phyloP scores from a whole-genome alignment of 2,329 filamentous ascomycete species.

The Aspergillus brasiliensis region DNA sequence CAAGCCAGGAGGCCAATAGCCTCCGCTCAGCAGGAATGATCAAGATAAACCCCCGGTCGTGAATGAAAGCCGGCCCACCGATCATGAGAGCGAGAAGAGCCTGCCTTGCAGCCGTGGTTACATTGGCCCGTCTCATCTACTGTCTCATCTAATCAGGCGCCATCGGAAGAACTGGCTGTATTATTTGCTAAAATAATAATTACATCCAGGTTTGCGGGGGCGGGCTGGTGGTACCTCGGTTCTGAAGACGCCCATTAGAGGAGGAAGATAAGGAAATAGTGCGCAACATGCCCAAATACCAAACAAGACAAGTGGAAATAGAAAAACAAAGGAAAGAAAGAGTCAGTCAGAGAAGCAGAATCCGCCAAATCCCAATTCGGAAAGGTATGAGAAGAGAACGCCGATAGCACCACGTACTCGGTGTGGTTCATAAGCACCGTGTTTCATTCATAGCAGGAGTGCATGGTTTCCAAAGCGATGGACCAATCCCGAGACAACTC shows the following conservation, averaged over 20 bases:
- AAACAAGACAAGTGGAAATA: neutral
- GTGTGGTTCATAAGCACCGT: neutral
- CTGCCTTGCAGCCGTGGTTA: neutral
- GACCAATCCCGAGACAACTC: neutral
- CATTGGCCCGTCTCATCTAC: neutral
- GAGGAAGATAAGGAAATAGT: constrained; percentile 1
- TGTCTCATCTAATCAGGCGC: no score
- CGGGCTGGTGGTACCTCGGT: neutral
- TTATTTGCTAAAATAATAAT: constrained; percentile 5
- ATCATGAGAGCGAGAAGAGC: neutral
- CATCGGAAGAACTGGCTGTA: neutral
- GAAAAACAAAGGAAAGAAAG: constrained; percentile 4
- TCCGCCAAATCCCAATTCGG: neutral
- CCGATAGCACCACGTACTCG: constrained; percentile 1
- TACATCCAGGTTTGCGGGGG: neutral
- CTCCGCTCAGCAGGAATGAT: neutral
- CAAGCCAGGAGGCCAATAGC: neutral
- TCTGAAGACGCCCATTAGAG: neutral
- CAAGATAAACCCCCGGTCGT: neutral
- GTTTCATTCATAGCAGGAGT: neutral
- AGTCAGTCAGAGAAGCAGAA: constrained; percentile 1
- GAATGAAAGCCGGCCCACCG: neutral
- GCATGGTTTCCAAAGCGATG: constrained; percentile 7
- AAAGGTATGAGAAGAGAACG: constrained; percentile 6
- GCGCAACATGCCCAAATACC: neutral